Evolutionary conservation across 106 monocot species (phyloP), one percentile per base, ranked within the genome.

Genomic region (Acorus gramineus): DNA sequence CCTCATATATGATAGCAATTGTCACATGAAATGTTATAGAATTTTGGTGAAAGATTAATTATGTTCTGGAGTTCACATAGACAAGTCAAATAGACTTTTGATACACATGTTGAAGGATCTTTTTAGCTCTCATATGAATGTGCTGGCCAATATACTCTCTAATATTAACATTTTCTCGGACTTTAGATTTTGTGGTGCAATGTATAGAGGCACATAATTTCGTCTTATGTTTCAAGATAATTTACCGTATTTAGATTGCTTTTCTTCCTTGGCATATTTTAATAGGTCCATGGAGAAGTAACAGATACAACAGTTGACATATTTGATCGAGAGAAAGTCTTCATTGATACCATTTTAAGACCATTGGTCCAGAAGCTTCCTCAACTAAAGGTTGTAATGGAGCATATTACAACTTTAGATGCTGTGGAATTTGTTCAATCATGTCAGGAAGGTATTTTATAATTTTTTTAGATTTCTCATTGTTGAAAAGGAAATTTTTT

Each of bases 251-350:
- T 28, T 28, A 28, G 28, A 28, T 28, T 28, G 28, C 28, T 28
- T 28, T 28, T 28, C 28, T 28, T 28, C 28, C 28, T 28, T 28
- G 28, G 28, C 28, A 28, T 28, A 51, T 8, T 8, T 62, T 61
- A 54, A 9, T 56, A 95, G 95, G 95, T 95, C 11, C 95, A 95
- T 71, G 95, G 95, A 45, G 95, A 95, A 80, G 90, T 90, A 56
- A 85, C 90, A 54, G 90, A 95, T 77, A 80, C 84, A 64, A 67
- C 44, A 64, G 76, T 95, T 53, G 95, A 95, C 67, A 81, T 82
- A 69, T 95, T 95, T 80, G 90, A 95, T 57, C 77, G 90, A 10
- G 95, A 95, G 47, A 76, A n/a, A 52, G 84, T 87, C 28, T 95
- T 95, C 55, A 87, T 95, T 66, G 85, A 95, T n/a, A 84, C 79